Base-by-base conservation (phyloP, 345 rosid species). In the Citropsis articulata region DNA sequence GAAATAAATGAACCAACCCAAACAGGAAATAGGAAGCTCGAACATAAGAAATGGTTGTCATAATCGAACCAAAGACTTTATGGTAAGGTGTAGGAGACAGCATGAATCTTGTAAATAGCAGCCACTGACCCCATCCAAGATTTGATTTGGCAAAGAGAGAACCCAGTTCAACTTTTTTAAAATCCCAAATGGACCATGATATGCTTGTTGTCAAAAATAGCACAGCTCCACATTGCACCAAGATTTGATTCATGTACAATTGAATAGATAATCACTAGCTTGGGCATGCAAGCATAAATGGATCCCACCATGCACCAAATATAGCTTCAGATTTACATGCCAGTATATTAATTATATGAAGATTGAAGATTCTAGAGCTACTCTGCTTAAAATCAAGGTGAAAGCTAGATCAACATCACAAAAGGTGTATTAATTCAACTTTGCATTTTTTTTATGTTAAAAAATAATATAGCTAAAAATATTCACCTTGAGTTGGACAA, bases 41-140 rank as follows among this genome's bases (percentile, higher is more conserved):
- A 53, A 18, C 21, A 53, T 53, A 53, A 53, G 70, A 76, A 75
- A 7, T 69, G 76, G 72, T 9, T 71, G 68, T 76, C 80, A 66
- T 81, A 40, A 81, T 81, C 77, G 53, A 64, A 57, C 30, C n/a
- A 59, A 71, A 76, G 77, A 76, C 61, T 55, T 64, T 76, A 19
- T 13, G 21, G 57, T 19, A n/a, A 76, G 67, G 31, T n/a, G 16
- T 6, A 59, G 66, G 66, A 76, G 77, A 83, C 80, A 78, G 61
- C 21, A 79, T 75, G 80, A 83, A 83, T 83, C 82, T 79, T 71
- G 56, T 57, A 71, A 83, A 66, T 59, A 79, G 80, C 45, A 79
- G 28, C 18, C 45, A 9, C 71, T 61, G 84, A 42, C 61, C 81
- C 81, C 78, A 73, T 75, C 4, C 75, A 19, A 36, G 79, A 76